Evolutionary conservation across 768 basidiomycete species (phyloP).

Genomic region (Symmetrospora coprosmae): DNA sequence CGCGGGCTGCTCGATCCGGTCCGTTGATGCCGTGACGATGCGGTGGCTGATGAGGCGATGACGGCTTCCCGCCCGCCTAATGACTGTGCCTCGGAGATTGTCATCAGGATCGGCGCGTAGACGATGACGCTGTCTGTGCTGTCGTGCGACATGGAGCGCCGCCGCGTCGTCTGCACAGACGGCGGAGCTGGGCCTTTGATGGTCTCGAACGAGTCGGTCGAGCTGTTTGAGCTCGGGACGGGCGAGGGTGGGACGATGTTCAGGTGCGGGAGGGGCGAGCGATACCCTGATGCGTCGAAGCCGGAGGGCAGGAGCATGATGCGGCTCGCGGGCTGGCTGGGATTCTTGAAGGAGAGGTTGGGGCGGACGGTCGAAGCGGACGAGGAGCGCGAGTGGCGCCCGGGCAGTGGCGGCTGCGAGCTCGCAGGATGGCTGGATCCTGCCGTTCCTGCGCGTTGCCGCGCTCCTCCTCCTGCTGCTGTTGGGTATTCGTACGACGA

Average conservation of each 20-base stretch:
- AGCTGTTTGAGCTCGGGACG: not conserved
- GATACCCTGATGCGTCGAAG: not conserved
- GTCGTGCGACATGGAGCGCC: slow-evolving; percentile 1
- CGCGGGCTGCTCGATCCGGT: too few species aligned
- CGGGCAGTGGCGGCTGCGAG: too few species aligned
- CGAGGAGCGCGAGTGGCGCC: slow-evolving; percentile 3
- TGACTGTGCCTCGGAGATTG: slow-evolving; percentile 8
- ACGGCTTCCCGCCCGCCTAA: slow-evolving; percentile 17
- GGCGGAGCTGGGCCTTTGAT: not conserved
- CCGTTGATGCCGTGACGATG: too few species aligned
- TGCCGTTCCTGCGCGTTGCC: too few species aligned
- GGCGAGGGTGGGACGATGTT: not conserved
- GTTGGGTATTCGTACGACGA: too few species aligned
- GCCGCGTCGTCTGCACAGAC: not conserved
- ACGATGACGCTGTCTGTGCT: not conserved
- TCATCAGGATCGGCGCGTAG: slow-evolving; percentile 18
- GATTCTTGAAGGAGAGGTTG: too few species aligned
- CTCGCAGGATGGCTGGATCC: too few species aligned
- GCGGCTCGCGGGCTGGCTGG: slow-evolving; percentile 8
- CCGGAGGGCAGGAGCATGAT: slow-evolving; percentile 17
- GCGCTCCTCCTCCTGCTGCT: too few species aligned
- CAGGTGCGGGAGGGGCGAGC: not conserved
- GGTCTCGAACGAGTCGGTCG: slow-evolving; percentile 12
- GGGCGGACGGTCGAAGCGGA: slow-evolving; percentile 9
- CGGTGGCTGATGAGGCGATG: too few species aligned